Conservation (phyloP, 257 asterid species). For the Sherardia arvensis region DNA sequence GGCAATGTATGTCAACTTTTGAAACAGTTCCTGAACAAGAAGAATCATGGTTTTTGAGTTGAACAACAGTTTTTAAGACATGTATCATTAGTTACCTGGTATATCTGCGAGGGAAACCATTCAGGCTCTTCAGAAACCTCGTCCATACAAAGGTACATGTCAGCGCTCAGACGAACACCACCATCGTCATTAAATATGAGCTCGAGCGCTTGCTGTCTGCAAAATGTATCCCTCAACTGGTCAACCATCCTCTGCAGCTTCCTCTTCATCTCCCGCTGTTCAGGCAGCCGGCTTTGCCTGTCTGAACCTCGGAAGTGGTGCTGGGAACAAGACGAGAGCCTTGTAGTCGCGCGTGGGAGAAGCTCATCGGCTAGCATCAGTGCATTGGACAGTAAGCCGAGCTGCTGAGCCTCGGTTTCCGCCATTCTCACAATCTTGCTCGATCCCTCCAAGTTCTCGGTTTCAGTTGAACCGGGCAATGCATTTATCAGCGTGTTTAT, state of each 20-base stretch:
- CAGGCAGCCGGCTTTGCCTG: conserved; percentile 43
- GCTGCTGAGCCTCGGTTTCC: conserved; percentile 58
- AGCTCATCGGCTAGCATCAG: conserved; percentile 66
- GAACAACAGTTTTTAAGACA: too few relatives aligned
- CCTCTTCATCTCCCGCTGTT: conserved; percentile 70
- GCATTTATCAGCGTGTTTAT: conserved; percentile 61
- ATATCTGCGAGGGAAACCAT: conserved; percentile 90
- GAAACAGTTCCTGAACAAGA: conserved; percentile 54
- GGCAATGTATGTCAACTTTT: conserved; percentile 50
- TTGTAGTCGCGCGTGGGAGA: conserved; percentile 66
- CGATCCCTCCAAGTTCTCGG: conserved; percentile 64
- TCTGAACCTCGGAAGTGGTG: conserved; percentile 26
- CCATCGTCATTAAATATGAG: conserved; percentile 80
- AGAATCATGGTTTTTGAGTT: neutral
- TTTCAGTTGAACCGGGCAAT: conserved; percentile 64
- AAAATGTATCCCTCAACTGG: conserved; percentile 80
- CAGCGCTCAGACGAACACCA: conserved; percentile 58
- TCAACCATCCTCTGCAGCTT: conserved; percentile 70
- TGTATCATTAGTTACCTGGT: too few relatives aligned
- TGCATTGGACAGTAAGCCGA: conserved; percentile 72
- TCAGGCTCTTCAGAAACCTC: conserved; percentile 51
- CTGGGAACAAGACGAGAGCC: conserved; percentile 33
- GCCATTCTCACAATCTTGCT: conserved; percentile 65
- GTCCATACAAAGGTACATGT: conserved; percentile 70
- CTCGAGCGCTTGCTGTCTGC: conserved; percentile 85